phyloP scores from a whole-genome alignment of 225 moss, liverwort and hornwort species.

The Sphagnum tenellum region DNA sequence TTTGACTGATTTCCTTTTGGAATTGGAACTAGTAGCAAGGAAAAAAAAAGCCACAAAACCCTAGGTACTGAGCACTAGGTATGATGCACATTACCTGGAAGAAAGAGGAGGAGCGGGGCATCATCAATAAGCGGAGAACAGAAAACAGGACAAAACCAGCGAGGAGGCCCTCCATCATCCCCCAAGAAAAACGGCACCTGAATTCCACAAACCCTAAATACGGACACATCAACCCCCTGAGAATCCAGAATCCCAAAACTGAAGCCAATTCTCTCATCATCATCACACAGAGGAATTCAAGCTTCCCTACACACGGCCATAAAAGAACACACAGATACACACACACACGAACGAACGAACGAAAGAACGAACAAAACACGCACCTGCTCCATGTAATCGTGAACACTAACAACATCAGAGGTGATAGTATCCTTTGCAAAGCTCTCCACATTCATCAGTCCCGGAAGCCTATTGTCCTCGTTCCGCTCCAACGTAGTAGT shows the following conservation, averaged over 20 bases:
- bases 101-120: constrained; percentile 25
- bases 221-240: background rate
- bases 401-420: constrained; percentile 24
- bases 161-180: constrained; percentile 49
- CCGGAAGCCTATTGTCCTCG: too few relatives aligned
- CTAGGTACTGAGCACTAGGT: background rate
- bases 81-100: constrained; percentile 21
- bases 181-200: constrained; percentile 22
- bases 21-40: background rate
- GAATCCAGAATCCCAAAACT: background rate
- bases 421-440: constrained; percentile 1
- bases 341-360: background rate
- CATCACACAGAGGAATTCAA: background rate
- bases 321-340: background rate
- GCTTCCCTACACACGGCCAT: background rate
- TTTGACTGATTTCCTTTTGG: too few relatives aligned
- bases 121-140: constrained; percentile 27
- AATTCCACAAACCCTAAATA: too few relatives aligned
- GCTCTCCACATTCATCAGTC: too few relatives aligned
- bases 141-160: constrained; percentile 45
- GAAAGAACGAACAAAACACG: background rate
- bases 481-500: too few relatives aligned
- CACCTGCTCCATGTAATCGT: constrained; percentile 51
- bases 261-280: background rate
- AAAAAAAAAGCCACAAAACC: background rate